Evolutionary conservation across 2,329 filamentous ascomycete species (phyloP).

Genomic region (Microcyclosporella mali): DNA sequence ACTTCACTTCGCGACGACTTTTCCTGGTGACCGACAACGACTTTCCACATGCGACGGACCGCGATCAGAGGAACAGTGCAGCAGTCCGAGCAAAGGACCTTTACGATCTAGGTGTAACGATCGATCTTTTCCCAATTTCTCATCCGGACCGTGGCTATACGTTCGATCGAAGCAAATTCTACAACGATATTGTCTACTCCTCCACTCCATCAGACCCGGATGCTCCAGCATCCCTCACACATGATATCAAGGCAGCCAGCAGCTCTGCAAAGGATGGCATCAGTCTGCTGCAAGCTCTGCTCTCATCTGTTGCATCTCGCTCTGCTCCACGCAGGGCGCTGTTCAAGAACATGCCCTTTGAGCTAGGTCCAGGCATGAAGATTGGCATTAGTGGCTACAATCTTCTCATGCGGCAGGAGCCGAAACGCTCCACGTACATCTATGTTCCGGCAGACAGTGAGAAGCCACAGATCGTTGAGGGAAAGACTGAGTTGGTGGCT

Average conservation of each 20-base stretch:
- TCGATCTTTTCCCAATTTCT: slow-evolving; percentile 89
- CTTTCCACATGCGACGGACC: slow-evolving; percentile 69
- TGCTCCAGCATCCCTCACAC: slow-evolving; percentile 50
- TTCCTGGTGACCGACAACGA: slow-evolving; percentile 97
- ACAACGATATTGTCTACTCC: slow-evolving; percentile 91
- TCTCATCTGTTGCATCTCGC: slow-evolving; percentile 86
- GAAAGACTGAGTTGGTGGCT: slow-evolving; percentile 67
- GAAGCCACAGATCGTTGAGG: slow-evolving; percentile 68
- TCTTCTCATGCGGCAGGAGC: slow-evolving; percentile 74
- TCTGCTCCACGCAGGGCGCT: slow-evolving; percentile 77
- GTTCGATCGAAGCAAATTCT: slow-evolving; percentile 83
- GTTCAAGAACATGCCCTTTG: slow-evolving; percentile 80
- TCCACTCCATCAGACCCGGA: slow-evolving; percentile 64
- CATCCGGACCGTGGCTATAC: slow-evolving; percentile 51
- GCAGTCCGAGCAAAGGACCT: slow-evolving; percentile 87
- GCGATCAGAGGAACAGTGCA: slow-evolving; percentile 66
- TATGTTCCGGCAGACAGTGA: slow-evolving; percentile 71
- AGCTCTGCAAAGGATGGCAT: slow-evolving; percentile 69
- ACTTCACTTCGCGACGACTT: slow-evolving; percentile 85
- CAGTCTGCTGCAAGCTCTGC: slow-evolving; percentile 68
- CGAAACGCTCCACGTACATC: slow-evolving; percentile 77
- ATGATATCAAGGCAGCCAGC: slow-evolving; percentile 48
- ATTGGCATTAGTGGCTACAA: slow-evolving; percentile 95
- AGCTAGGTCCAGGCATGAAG: slow-evolving; percentile 74
- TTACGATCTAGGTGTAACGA: slow-evolving; percentile 84